phyloP scores from a whole-genome alignment of 2,329 filamentous ascomycete genomes.

The Scedosporium aurantiacum region DNA sequence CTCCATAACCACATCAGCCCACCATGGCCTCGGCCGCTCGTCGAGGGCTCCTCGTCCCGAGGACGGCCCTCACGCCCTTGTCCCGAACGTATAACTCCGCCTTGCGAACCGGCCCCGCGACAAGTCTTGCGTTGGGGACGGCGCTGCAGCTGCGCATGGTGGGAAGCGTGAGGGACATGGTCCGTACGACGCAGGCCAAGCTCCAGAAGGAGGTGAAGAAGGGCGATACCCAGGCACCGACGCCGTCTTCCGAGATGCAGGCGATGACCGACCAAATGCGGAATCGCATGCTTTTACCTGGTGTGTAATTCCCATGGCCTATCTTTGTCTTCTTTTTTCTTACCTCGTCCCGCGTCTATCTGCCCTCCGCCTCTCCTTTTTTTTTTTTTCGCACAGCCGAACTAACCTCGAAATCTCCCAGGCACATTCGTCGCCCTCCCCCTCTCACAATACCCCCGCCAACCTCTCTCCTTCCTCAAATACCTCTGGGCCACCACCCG shows the following conservation, averaged over 20 bases:
- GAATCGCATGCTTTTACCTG: constrained; percentile 4
- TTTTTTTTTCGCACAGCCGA: not conserved
- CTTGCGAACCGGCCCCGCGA: not conserved
- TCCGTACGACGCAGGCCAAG: not conserved
- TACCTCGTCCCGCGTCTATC: not conserved
- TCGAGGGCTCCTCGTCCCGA: not conserved
- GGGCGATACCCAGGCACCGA: not conserved
- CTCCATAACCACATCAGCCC: not conserved
- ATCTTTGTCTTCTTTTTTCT: not conserved
- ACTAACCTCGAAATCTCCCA: constrained; percentile 13
- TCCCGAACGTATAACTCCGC: not conserved
- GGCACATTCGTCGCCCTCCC: constrained; percentile 38
- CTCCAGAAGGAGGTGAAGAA: not conserved
- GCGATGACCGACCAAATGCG: constrained; percentile 3
- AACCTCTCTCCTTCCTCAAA: constrained; percentile 17
- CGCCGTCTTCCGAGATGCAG: constrained; percentile 2
- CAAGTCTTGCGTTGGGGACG: not conserved
- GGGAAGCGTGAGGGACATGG: not conserved
- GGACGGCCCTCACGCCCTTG: not conserved
- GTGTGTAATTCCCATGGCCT: not conserved
- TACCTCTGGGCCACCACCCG: constrained; percentile 22
- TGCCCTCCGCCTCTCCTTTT: not conserved
- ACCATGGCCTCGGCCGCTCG: not conserved
- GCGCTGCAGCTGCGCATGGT: not conserved
- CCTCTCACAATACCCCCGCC: constrained; percentile 21